Percentiles rank a stretch among this genome's conserved stretches.
These are phyloP conservation scores for Mucor indicus DNA, from an alignment of 371 early-diverging fungal species.

Conservation along the genomic window DNA sequence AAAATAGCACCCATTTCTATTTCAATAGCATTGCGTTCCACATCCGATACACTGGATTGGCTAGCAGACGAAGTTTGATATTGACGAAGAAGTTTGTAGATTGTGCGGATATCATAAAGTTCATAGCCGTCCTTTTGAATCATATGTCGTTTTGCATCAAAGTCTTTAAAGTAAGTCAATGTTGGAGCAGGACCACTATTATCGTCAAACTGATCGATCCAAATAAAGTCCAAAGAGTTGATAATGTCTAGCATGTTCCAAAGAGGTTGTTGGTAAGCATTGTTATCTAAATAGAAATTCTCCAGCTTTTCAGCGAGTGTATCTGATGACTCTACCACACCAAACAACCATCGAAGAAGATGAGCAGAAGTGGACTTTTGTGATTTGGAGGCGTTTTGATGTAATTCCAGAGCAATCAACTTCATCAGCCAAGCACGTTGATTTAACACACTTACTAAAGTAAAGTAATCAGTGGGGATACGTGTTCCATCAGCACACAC, in stretches of 20 bases:
- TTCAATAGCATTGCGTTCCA: slow-evolving; percentile 42
- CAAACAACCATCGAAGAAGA: slow-evolving; percentile 16
- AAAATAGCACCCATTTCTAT: slow-evolving; percentile 52
- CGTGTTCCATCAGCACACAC: slow-evolving; percentile 12
- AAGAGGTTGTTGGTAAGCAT: slow-evolving; percentile 34
- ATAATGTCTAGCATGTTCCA: slow-evolving; percentile 50
- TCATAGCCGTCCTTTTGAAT: slow-evolving; percentile 31
- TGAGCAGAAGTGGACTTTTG: slow-evolving; percentile 19
- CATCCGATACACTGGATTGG: slow-evolving; percentile 22
- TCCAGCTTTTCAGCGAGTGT: not conserved
- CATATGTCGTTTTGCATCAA: slow-evolving; percentile 13
- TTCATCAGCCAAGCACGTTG: slow-evolving; percentile 86
- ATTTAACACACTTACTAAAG: slow-evolving; percentile 62
- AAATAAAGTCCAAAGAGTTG: slow-evolving; percentile 47
- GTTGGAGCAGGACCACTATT: slow-evolving; percentile 2
- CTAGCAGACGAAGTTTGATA: slow-evolving; percentile 18
- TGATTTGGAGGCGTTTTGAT: slow-evolving; percentile 20
- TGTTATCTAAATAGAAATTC: not conserved
- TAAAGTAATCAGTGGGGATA: slow-evolving; percentile 41
- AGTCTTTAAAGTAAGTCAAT: slow-evolving; percentile 8
- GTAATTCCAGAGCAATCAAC: slow-evolving; percentile 78
- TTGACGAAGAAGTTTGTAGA: slow-evolving; percentile 32
- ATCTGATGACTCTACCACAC: not conserved
- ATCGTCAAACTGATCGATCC: slow-evolving; percentile 36
- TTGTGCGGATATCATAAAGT: slow-evolving; percentile 61